A percentile compares a stretch with the other conserved stretches of the same genome.
phyloP scores from a whole-genome alignment of 768 basidiomycete genomes.

The Pulveroboletus frians region DNA sequence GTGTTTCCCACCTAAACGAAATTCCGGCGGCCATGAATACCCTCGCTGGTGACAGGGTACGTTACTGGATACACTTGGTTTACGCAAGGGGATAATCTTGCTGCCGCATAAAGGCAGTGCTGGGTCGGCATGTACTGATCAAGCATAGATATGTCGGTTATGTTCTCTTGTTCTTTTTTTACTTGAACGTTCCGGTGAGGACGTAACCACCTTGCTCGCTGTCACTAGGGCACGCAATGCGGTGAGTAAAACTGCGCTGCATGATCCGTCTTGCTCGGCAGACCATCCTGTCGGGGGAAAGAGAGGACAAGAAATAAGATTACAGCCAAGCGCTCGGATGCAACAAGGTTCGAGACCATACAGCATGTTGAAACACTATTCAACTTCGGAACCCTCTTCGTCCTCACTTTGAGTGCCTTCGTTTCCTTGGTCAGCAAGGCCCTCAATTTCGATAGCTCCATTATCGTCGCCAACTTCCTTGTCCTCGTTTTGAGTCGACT shows the following conservation, averaged over 20 bases:
- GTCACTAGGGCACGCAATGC: slow-evolving; percentile 5
- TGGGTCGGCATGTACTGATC: background rate
- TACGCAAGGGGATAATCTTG: slow-evolving; percentile 15
- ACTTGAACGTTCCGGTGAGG: slow-evolving; percentile 3
- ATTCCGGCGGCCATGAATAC: slow-evolving; percentile 11
- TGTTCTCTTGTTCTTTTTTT: slow-evolving; percentile 1
- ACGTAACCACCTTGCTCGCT: slow-evolving; percentile 6
- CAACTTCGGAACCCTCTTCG: slow-evolving; percentile 29
- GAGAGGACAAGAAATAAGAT: slow-evolving; percentile 17
- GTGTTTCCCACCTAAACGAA: slow-evolving; percentile 12
- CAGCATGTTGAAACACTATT: slow-evolving; percentile 20
- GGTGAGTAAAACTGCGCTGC: slow-evolving; percentile 1
- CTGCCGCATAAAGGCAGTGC: slow-evolving; percentile 22
- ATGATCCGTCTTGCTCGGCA: slow-evolving; percentile 16
- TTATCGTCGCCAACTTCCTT: slow-evolving; percentile 37
- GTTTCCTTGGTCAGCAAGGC: slow-evolving; percentile 35
- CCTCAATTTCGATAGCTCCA: slow-evolving; percentile 56
- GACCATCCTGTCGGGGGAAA: slow-evolving; percentile 18
- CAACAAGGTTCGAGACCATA: slow-evolving; percentile 31
- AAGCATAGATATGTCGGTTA: background rate
- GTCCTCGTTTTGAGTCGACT: slow-evolving; percentile 46
- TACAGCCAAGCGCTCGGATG: slow-evolving; percentile 25
- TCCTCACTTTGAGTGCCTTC: slow-evolving; percentile 25
- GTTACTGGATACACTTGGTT: slow-evolving; percentile 8
- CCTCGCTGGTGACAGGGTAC: slow-evolving; percentile 6